Base-by-base conservation (phyloP, 169 alveolate species). In the Plasmodium gallinaceum region DNA sequence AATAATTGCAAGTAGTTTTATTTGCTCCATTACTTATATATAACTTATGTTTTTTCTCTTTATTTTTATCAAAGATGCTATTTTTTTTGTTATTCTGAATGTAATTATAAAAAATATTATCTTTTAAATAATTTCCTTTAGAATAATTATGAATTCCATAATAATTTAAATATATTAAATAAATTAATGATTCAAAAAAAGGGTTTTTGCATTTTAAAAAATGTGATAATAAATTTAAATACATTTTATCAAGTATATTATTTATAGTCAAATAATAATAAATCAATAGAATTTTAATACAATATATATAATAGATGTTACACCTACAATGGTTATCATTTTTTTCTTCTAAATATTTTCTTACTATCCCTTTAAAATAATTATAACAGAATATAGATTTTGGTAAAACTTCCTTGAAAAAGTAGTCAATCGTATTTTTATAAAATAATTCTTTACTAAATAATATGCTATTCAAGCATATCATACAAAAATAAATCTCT, bases 391-490 rank as follows among this genome's bases (percentile, higher is more conserved):
- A 20, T 1, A 22, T 7, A n/a, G 91, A 83, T 68, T 69, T 83
- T 0, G 62, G 45, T 22, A 83, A 54, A 1, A 83, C 74, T 26
- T 83, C 52, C 45, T 70, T 83, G 46, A 83, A 83, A 43, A 83
- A 83, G 45, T 83, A 69, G 54, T 83, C 85, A 22, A 83, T 69
- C 8, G 74, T 73, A 58, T 71, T 70, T 68, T 83, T 69, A 48
- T 42, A 83, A 83, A 83, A 70, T 8, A 48, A 58, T 54, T 83
- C 91, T 68, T 83, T 83, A 48, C 91, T 52, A 57, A 83, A 83
- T 26, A 83, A 37, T 69, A 83, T 54, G 58, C 85, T 54, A 26
- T 83, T 83, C 91, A 52, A 39, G 26, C 91, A 83, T 42, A 83
- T 83, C 91, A 83, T 83, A 62, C 71, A 51, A 57, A 83, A 83